Evolutionary conservation across 2,329 filamentous ascomycete genomes (phyloP).

Genomic region (Fusarium equiseti): DNA sequence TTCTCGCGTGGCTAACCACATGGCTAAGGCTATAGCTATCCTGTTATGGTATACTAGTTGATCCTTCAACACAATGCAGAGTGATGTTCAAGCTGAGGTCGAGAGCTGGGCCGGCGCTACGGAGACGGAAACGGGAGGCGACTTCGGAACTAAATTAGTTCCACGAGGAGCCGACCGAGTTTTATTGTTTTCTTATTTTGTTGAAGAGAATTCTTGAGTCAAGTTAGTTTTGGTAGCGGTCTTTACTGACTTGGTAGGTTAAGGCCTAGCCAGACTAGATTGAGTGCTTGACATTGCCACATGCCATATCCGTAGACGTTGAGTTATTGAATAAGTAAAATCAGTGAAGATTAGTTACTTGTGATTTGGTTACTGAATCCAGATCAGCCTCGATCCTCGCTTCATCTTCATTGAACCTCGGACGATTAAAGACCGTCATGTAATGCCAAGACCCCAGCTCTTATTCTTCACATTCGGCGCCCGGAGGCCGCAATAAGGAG

Average conservation of each 20-base stretch:
- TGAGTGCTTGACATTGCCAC: not conserved
- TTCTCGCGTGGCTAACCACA: conserved; percentile 22
- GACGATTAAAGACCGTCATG: not conserved
- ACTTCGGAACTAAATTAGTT: conserved; percentile 10
- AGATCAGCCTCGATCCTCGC: conserved; percentile 15
- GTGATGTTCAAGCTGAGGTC: not conserved
- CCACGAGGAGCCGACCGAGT: not conserved
- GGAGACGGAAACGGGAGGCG: not conserved
- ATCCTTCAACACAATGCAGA: not conserved
- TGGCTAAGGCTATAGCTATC: not conserved
- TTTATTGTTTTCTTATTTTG: not conserved
- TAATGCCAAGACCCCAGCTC: conserved; percentile 11
- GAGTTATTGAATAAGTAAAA: not conserved
- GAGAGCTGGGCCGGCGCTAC: not conserved
- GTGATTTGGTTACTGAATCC: conserved; percentile 4
- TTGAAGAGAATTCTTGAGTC: not conserved
- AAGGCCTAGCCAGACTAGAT: not conserved
- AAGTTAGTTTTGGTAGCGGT: not conserved
- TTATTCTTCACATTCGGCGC: not conserved
- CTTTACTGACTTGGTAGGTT: not conserved
- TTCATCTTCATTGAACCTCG: conserved; percentile 1
- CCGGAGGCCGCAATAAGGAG: conserved; percentile 14
- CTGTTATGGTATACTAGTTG: not conserved
- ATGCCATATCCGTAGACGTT: not conserved
- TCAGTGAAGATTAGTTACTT: not conserved